phyloP scores from a whole-genome alignment of 768 basidiomycete species.

The Boletus reticulatus region DNA sequence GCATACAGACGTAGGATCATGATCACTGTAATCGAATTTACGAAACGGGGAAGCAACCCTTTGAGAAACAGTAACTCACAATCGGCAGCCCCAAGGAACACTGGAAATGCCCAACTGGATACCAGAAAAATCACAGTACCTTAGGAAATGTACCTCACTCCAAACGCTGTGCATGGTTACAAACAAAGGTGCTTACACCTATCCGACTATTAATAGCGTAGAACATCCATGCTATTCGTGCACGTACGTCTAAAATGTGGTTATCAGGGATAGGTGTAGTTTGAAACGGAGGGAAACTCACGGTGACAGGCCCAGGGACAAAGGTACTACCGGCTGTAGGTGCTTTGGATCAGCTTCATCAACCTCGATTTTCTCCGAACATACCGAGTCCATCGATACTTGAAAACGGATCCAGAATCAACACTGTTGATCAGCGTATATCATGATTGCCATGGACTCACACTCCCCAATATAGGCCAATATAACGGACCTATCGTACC shows the following conservation, averaged over 20 bases:
- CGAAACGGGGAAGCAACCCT: not conserved
- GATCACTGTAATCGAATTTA: not conserved
- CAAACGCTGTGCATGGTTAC: not conserved
- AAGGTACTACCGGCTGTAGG: not conserved
- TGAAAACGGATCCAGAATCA: not conserved
- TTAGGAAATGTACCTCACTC: not conserved
- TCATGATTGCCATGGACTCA: not conserved
- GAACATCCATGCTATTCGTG: not conserved
- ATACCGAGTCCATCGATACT: not conserved
- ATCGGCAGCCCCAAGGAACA: conserved; percentile 4
- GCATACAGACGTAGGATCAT: conserved; percentile 9
- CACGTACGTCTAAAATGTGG: not conserved
- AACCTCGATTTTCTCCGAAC: not conserved
- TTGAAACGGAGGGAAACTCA: not conserved
- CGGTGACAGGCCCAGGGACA: not conserved
- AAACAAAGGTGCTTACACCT: conserved; percentile 3
- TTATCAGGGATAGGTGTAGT: no score
- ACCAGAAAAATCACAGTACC: not conserved
- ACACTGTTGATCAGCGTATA: not conserved
- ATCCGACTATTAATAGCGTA: not conserved
- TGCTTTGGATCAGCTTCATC: not conserved
- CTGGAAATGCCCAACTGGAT: not conserved
- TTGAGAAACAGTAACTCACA: not conserved
- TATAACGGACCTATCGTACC: not conserved
- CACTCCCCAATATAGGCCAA: not conserved